Evolutionary conservation across 768 basidiomycete species (phyloP), one percentile per base, ranked within the genome.

Genomic region (Calocybe cyanea): DNA sequence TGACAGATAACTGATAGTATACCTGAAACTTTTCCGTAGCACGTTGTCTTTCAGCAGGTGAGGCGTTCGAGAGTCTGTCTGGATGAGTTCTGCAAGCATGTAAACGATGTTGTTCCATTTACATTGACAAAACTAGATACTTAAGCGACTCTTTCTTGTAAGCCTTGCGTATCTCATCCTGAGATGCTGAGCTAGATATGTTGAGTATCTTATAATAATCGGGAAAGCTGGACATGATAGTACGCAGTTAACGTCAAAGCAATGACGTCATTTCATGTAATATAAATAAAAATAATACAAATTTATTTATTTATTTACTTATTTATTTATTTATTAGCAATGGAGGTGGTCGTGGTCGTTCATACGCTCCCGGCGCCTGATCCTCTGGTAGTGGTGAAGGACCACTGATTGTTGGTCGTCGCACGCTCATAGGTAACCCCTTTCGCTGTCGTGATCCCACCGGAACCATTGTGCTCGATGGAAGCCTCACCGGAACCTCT

Each of bases 11-110:
- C 7, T 35, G 7, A 35, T 35, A 35, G 31, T 14, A 4, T 52
- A 83, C 89, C 72, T 92, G 91, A 63, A 94, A 95, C 45, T 75
- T 74, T 63, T 92, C 92, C 2, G 93, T 96, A 0, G 92, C 84
- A 11, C 57, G 61, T 56, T 76, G 77, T 64, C 77, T 86, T 63
- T 93, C 86, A n/a, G 72, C 70, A 15, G 79, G 72, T 3, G 79
- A 80, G 3, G 81, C 87, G 49, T 82, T 86, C 14, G 69, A 71
- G 18, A 93, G 69, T 52, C 93, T 72, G 62, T 96, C 93, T 2
- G 93, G 93, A 62, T 96, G 93, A 1, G 90, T 93, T 65, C 87
- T 92, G 50, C 14, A 51, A 46, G 33, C 49, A 53, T 52, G 42
- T 40, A 46, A 28, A 10, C 38, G 52, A 49, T 28, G 11, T 28